These are phyloP conservation scores for Colletotrichum orbiculare DNA, from an alignment of 2,329 filamentous ascomycete species.

Conservation along the genomic window DNA sequence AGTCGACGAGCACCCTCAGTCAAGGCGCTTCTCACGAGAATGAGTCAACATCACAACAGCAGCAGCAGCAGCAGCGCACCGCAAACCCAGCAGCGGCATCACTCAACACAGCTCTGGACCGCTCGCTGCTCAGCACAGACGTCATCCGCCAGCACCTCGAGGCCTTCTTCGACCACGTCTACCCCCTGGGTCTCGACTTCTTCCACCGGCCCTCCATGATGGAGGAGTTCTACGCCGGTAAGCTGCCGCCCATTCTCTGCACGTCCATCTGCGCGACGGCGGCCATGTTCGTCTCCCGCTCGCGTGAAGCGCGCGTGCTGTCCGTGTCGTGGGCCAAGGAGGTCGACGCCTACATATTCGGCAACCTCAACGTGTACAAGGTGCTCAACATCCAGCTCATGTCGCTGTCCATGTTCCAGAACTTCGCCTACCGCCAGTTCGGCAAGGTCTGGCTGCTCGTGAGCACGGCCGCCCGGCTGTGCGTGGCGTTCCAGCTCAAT, in stretches of 20 bases:
- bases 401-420: slow-evolving; percentile 23
- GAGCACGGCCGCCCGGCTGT: slow-evolving; percentile 17
- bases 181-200: slow-evolving; percentile 23
- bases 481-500: slow-evolving; percentile 25
- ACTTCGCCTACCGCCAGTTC: slow-evolving; percentile 28
- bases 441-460: slow-evolving; percentile 26
- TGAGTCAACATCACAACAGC: neutral
- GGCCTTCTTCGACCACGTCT: slow-evolving; percentile 26
- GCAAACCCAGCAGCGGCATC: neutral
- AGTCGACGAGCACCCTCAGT: slow-evolving; percentile 9
- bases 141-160: slow-evolving; percentile 27
- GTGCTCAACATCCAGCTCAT: slow-evolving; percentile 20
- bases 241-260: neutral
- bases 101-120: slow-evolving; percentile 2
- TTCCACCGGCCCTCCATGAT: slow-evolving; percentile 29
- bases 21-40: slow-evolving; percentile 13
- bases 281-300: slow-evolving; percentile 8
- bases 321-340: slow-evolving; percentile 9
- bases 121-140: slow-evolving; percentile 20
- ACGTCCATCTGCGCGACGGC: slow-evolving; percentile 5
- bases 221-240: slow-evolving; percentile 20
- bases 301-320: neutral
- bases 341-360: slow-evolving; percentile 11
- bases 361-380: slow-evolving; percentile 22
- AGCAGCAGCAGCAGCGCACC: neutral